Percentiles rank a stretch among this genome's conserved stretches.
phyloP scores from a whole-genome alignment of 768 basidiomycete species.

The Russula dissimulans region DNA sequence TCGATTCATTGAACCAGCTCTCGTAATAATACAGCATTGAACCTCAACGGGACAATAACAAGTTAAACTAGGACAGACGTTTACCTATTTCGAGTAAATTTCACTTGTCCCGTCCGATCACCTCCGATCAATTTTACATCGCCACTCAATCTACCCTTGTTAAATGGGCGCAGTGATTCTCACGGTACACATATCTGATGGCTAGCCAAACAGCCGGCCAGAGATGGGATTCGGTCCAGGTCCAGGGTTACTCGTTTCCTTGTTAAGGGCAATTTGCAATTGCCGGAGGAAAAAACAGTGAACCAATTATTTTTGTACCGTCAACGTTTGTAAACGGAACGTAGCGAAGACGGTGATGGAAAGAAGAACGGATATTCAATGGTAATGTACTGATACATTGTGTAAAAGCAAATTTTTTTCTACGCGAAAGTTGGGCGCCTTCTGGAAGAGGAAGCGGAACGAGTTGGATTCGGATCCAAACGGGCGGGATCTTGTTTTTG shows the following conservation, averaged over 20 bases:
- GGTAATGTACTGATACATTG: neutral
- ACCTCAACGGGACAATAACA: neutral
- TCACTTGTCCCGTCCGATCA: neutral
- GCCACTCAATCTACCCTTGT: neutral
- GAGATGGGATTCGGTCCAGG: neutral
- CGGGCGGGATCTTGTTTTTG: neutral
- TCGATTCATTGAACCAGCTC: neutral
- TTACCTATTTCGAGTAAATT: slow-evolving; percentile 7
- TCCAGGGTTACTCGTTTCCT: no score
- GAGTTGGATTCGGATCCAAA: neutral
- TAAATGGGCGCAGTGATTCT: neutral
- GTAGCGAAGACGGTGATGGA: no score
- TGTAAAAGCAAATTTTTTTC: neutral
- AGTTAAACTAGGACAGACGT: neutral
- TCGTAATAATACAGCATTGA: slow-evolving; percentile 1
- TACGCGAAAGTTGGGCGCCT: slow-evolving; percentile 12
- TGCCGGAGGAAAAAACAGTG: no score
- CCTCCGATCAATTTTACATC: neutral
- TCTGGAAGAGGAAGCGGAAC: slow-evolving; percentile 2
- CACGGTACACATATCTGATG: neutral
- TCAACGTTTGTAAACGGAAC: no score
- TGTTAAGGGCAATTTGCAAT: no score
- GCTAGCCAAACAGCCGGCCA: neutral
- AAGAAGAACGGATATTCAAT: no score
- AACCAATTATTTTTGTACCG: no score